phyloP scores from a whole-genome alignment of 768 basidiomycete species.

The Tremella fuciformis region DNA sequence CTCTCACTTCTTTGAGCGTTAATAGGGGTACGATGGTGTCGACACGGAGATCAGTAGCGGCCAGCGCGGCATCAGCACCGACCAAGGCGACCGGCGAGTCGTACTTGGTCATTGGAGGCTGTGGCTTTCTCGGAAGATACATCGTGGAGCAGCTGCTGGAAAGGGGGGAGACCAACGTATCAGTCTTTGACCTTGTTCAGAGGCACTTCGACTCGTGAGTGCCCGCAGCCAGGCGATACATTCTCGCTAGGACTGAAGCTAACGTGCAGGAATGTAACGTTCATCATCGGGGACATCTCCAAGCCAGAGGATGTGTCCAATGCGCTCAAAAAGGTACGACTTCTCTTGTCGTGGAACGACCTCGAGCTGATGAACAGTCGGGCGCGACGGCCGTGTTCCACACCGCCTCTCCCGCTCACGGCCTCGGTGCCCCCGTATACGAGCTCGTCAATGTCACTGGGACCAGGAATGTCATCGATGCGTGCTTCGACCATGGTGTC shows the following conservation, averaged over 20 bases:
- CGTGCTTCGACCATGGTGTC: conserved; percentile 66
- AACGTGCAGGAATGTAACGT: conserved; percentile 55
- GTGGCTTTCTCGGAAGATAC: conserved; percentile 63
- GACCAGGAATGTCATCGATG: conserved; percentile 77
- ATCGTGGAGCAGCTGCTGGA: conserved; percentile 81
- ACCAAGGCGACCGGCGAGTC: conserved; percentile 56
- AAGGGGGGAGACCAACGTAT: conserved; percentile 69
- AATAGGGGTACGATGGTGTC: not conserved
- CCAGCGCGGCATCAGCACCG: conserved; percentile 1
- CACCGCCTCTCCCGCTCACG: conserved; percentile 81
- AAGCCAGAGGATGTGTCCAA: conserved; percentile 67
- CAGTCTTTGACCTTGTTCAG: conserved; percentile 89
- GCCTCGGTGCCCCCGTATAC: conserved; percentile 68
- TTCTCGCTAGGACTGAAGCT: no score
- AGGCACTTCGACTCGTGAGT: conserved; percentile 63
- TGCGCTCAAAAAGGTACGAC: conserved; percentile 69
- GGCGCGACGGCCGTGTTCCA: conserved; percentile 89
- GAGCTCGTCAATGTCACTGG: conserved; percentile 80
- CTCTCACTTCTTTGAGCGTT: no score
- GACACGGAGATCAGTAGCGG: not conserved
- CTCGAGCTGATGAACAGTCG: conserved; percentile 56
- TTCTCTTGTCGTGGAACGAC: not conserved
- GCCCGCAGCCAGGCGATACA: conserved; percentile 2
- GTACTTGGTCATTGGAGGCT: conserved; percentile 90
- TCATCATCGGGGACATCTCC: conserved; percentile 85